Evolutionary conservation across 768 basidiomycete species (phyloP), one percentile per base, ranked within the genome.

Genomic region (Kwoniella mangroviensis): DNA sequence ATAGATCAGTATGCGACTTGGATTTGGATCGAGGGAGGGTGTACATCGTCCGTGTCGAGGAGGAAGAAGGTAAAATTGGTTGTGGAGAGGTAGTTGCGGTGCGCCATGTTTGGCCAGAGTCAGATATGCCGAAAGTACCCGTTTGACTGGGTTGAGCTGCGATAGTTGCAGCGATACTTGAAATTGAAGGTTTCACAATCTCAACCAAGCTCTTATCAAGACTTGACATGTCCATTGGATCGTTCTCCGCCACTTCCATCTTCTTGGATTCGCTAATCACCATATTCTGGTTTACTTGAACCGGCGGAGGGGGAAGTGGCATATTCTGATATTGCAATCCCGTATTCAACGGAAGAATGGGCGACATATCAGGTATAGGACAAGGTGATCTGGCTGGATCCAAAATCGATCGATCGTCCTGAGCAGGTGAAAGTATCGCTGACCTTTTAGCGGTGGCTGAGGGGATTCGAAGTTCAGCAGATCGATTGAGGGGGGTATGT

Each of bases 381-480:
- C 62, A 21, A 17, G 73, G 73, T 24, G 70, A 72, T 66, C 65
- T 58, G 17, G 19, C 58, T 22, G 73, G 73, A 70, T 75, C 73
- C 9, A 72, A 28, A 26, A 70, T 58, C 12, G 70, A 72, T 51
- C 45, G 63, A 53, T 75, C 73, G 42, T 75, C 73, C 41, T 65
- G 59, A 4, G 73, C 73, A 9, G 73, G 73, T 1, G 73, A 75
- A 21, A 75, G 58, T 4, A 64, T 13, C 6, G 59, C 43, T 19
- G 54, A 17, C 9, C 19, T 45, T 2, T 24, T 13, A n/a, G 43
- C 61, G 43, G 22, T 49, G 69, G 66, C 24, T 40, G 24, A 21
- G 42, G 63, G 62, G 12, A 52, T 43, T 26, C 51, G 40, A 5
- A 57, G 26, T n/a, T 41, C 68, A 7, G n/a, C 12, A 1, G 15